A percentile compares a stretch with the other conserved stretches of the same genome.
These are phyloP conservation scores for Zymoseptoria crescenta DNA, from an alignment of 2,329 filamentous ascomycete species.

Conservation along the genomic window DNA sequence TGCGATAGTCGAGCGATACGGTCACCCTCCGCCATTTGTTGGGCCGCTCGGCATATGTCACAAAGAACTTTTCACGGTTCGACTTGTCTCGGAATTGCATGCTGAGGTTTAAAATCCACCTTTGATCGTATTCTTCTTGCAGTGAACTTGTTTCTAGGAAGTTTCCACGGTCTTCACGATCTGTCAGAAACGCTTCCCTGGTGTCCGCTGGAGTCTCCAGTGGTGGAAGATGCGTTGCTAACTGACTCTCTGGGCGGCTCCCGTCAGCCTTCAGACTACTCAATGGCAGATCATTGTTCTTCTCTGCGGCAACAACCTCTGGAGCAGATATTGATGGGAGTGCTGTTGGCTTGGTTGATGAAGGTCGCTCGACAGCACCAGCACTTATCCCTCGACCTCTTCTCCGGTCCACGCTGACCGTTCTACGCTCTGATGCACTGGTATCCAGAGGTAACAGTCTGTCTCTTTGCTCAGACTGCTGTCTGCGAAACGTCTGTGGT, in stretches of 20 bases:
- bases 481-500: conserved; percentile 70
- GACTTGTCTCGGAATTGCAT: conserved; percentile 97
- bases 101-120: conserved; percentile 92
- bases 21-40: conserved; percentile 81
- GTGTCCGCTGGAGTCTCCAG: conserved; percentile 14
- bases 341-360: conserved; percentile 33
- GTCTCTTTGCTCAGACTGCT: conserved; percentile 71
- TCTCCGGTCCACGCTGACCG: conserved; percentile 55
- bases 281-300: background rate
- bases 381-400: conserved; percentile 31
- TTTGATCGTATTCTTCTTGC: conserved; percentile 68
- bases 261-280: background rate
- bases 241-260: background rate
- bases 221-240: conserved; percentile 13
- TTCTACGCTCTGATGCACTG: conserved; percentile 59
- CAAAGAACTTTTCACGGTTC: conserved; percentile 92
- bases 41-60: conserved; percentile 79
- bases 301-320: conserved; percentile 16
- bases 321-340: conserved; percentile 34
- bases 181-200: conserved; percentile 6
- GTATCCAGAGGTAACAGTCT: conserved; percentile 60
- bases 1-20: conserved; percentile 85
- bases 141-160: conserved; percentile 53
- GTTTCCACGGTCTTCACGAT: conserved; percentile 28
- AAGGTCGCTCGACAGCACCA: conserved; percentile 34